Evolutionary conservation across 73 alveolate genomes (phyloP).

Genomic region (Paramecium biaurelia): DNA sequence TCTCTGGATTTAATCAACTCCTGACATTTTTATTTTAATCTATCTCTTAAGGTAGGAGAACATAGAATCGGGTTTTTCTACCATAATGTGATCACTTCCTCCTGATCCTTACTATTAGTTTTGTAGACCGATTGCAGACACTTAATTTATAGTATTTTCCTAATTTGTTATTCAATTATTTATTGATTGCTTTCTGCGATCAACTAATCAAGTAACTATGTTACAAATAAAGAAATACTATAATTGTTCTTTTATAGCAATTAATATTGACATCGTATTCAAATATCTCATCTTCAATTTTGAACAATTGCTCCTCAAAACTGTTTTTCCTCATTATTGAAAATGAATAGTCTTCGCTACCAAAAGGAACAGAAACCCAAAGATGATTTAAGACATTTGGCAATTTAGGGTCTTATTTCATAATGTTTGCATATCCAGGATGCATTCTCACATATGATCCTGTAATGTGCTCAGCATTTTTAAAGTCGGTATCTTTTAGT

Average conservation of each 20-base stretch:
- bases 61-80: slow-evolving; percentile 34
- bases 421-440: slow-evolving; percentile 47
- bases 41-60: slow-evolving; percentile 23
- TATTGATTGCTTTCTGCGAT: background rate
- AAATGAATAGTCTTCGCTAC: slow-evolving; percentile 65
- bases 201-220: background rate
- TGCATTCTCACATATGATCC: slow-evolving; percentile 54
- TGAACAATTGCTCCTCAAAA: slow-evolving; percentile 63
- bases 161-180: background rate
- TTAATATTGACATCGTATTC: slow-evolving; percentile 61
- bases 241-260: slow-evolving; percentile 36
- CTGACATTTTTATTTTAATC: slow-evolving; percentile 41
- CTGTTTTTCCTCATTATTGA: slow-evolving; percentile 58
- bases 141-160: background rate
- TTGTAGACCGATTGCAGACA: slow-evolving; percentile 14
- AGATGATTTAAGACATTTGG: slow-evolving; percentile 32
- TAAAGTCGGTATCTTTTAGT: slow-evolving; percentile 37
- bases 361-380: slow-evolving; percentile 56
- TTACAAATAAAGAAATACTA: background rate
- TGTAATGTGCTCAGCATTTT: slow-evolving; percentile 48
- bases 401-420: background rate
- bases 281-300: slow-evolving; percentile 64
- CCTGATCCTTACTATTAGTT: slow-evolving; percentile 7
- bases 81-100: slow-evolving; percentile 47
- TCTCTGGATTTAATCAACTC: slow-evolving; percentile 54